phyloP scores from a whole-genome alignment of 768 basidiomycete genomes.

The Calocybe gangraenosa region DNA sequence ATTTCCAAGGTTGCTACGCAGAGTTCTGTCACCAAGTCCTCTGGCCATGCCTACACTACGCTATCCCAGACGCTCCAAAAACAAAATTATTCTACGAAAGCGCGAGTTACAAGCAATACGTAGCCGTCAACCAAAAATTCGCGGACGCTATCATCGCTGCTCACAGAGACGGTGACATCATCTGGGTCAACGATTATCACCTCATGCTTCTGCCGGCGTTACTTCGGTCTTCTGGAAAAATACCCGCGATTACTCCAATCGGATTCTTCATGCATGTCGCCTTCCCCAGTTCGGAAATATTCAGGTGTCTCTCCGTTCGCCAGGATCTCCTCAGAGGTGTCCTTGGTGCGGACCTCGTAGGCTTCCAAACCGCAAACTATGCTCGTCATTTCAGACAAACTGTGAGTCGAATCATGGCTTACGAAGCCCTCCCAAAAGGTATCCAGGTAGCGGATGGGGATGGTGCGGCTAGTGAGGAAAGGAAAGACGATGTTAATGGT shows the following conservation, averaged over 20 bases:
- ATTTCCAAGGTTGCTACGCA: conserved; percentile 78
- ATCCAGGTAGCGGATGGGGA: conserved; percentile 53
- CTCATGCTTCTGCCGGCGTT: conserved; percentile 89
- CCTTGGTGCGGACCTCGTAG: conserved; percentile 90
- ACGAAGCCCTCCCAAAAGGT: conserved; percentile 81
- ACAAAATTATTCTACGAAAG: conserved; percentile 80
- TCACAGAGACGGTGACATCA: conserved; percentile 87
- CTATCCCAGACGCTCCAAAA: conserved; percentile 83
- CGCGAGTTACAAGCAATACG: conserved; percentile 79
- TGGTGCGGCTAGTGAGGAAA: conserved; percentile 18
- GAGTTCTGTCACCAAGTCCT: conserved; percentile 88
- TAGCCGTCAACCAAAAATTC: conserved; percentile 86
- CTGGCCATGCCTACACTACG: conserved; percentile 87
- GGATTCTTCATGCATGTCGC: conserved; percentile 98
- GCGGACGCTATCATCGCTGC: conserved; percentile 77
- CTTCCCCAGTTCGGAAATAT: conserved; percentile 94
- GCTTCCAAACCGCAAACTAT: conserved; percentile 85
- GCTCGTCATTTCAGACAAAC: conserved; percentile 87
- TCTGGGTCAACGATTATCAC: conserved; percentile 96
- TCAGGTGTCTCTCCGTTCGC: conserved; percentile 82
- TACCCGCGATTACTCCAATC: conserved; percentile 56
- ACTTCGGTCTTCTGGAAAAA: conserved; percentile 63
- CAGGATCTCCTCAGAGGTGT: conserved; percentile 79
- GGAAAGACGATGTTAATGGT: not conserved
- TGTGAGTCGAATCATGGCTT: conserved; percentile 71